Evolutionary conservation across 495 filamentous ascomycete species (phyloP), one percentile per base, ranked within the genome.

Genomic region (Cryomyces minteri): DNA sequence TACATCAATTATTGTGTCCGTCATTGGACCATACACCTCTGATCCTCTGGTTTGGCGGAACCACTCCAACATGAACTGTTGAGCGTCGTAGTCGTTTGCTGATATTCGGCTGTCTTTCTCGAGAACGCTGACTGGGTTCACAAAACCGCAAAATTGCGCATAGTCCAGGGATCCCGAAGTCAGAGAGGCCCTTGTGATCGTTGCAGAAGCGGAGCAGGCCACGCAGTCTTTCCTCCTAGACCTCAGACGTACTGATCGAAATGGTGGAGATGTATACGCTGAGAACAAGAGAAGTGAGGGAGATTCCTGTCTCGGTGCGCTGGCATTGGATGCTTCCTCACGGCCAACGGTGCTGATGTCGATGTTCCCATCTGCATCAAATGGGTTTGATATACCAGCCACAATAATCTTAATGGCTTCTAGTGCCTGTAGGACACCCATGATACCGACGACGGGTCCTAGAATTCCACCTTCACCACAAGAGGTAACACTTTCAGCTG

Each of bases 381-480:
- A 6, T 48, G 9, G 12, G 58, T 51, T 1, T 67, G 51, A 25
- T 49, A 40, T 45, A 11, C 54, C 60, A 0, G 62, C 54, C 0
- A 70, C 67, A 14, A 96, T 66, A 4, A 95, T 57, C 54, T 94
- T 93, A 55, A 98, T 80, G 5, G 87, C 76, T 61, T 95, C 86
- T 32, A 88, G 65, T 0, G 90, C 90, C 62, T 94, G 87, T 37
- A 94, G 62, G 3, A 94, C 79, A 4, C 90, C 90, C 88, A 98
- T 94, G 7, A 81, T 73, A 1, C 90, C 90, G 0, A 98, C 90
- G 0, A 94, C 88, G 0, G 90, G 84, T 0, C 90, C 90, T 6
- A 98, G 49, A 37, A 98, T 84, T 3, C 90, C 90, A 1, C 84
- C 86, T 55, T 98, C 90, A 10, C 87, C 84, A 58, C 90, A 98